phyloP scores from a whole-genome alignment of 2,329 filamentous ascomycete species.

The Penicillium brasilianum region DNA sequence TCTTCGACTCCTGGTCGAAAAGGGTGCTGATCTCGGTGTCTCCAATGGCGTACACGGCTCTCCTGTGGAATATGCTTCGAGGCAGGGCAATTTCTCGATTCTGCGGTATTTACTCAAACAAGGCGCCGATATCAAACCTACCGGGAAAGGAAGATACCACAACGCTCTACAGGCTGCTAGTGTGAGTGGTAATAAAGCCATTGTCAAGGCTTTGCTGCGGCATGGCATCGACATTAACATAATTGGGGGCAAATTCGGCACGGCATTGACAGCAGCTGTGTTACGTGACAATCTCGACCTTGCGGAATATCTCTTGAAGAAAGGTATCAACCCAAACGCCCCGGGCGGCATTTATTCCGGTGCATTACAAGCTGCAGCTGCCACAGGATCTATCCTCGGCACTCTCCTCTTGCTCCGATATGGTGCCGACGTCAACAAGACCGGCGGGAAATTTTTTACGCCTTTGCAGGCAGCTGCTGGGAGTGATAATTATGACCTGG shows the following conservation, averaged over 20 bases:
- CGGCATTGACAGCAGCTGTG: neutral
- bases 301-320: neutral
- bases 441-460: neutral
- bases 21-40: neutral
- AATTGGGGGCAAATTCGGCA: neutral
- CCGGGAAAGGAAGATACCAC: neutral
- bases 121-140: neutral
- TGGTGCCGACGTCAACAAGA: neutral
- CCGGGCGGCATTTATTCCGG: neutral
- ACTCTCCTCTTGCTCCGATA: neutral
- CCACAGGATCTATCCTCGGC: neutral
- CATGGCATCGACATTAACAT: neutral
- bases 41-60: neutral
- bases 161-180: neutral
- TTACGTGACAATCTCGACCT: neutral
- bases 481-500: neutral
- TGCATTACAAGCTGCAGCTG: neutral
- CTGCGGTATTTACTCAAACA: slow-evolving; percentile 1
- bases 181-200: neutral
- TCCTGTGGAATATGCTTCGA: neutral
- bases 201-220: neutral
- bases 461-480: neutral
- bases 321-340: neutral
- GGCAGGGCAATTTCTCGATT: neutral
- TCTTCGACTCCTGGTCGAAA: neutral